Base-by-base conservation (phyloP, 176 grass and related monocot species). In the Lolium multiflorum region DNA sequence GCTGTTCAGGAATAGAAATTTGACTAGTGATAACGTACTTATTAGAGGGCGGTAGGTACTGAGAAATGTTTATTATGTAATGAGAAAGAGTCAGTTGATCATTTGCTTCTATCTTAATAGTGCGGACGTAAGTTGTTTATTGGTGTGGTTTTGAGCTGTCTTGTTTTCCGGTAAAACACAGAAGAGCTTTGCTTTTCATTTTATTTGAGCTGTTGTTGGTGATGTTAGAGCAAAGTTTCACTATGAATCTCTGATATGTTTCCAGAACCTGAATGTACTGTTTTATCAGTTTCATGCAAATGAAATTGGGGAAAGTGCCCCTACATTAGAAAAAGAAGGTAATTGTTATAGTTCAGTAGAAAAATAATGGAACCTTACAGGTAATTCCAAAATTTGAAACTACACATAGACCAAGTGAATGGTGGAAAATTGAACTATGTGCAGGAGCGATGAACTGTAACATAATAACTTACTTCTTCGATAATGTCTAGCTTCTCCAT, bases 401-500 rank as follows among this genome's bases (percentile, higher is more conserved):
- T 85, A 67, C 67, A 81, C 12, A 75, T 76, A 68, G 57, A 70
- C 46, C 7, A 24, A 86, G 18, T 31, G 26, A 43, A 38, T 81
- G 8, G 37, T 63, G 31, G n/a, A 37, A 78, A 18, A 73, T 6
- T 83, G 67, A 77, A 43, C 21, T 55, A 1, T 8, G 13, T 69
- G n/a, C 20, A 75, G 48, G 2, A 64, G 35, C 31, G 31, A 35
- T 35, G 31, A 35, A 35, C 31, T 35, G 31, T 35, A 35, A 35
- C 31, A 35, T 35, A 35, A 35, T 35, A 35, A 35, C 89, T 91
- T 90, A 93, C 95, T 91, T 98, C 95, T 85, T 72, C 87, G 80
- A 85, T 74, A 74, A 98, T 94, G 24, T 98, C 95, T 71, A 62
- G 79, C 82, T 81, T 93, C 25, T 91, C 91, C 76, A 95, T 89